Evolutionary conservation across 257 asterid species (phyloP).

Genomic region (Paraleonurus japonicus): DNA sequence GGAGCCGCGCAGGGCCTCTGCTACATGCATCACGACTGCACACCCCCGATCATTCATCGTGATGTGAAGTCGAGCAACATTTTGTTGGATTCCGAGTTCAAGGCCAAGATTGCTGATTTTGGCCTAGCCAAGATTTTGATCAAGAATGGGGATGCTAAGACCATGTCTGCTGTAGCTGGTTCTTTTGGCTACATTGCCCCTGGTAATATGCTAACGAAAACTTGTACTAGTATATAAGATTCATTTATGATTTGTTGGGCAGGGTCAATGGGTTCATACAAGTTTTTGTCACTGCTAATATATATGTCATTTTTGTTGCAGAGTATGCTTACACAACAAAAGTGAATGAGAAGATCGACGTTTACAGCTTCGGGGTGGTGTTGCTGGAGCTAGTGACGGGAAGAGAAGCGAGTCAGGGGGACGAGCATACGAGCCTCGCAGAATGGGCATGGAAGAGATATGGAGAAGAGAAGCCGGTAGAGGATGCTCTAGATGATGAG

Average conservation of each 20-base stretch:
- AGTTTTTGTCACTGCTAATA: not conserved
- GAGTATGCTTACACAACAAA: constrained; percentile 68
- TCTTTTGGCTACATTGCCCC: constrained; percentile 63
- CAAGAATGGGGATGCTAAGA: constrained; percentile 35
- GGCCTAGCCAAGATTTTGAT: constrained; percentile 44
- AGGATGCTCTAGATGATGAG: constrained; percentile 43
- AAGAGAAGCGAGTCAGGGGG: constrained; percentile 56
- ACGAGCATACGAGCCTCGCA: constrained; percentile 66
- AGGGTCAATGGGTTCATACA: no score
- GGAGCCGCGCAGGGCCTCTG: constrained; percentile 59
- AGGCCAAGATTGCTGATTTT: constrained; percentile 51
- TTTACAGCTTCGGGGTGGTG: constrained; percentile 57
- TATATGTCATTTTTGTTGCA: constrained; percentile 27
- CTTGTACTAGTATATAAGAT: no score
- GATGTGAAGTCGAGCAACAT: constrained; percentile 57
- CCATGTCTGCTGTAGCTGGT: constrained; percentile 62
- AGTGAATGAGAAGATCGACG: constrained; percentile 53
- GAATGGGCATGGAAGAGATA: constrained; percentile 88
- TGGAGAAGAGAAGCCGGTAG: constrained; percentile 47
- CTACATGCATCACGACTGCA: constrained; percentile 62
- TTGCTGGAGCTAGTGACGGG: constrained; percentile 55
- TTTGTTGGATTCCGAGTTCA: constrained; percentile 43
- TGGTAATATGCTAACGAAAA: constrained; percentile 37
- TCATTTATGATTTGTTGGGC: no score
- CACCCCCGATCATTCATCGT: constrained; percentile 44